Base-by-base conservation (phyloP, 352 stramenopile species). In the Blastocystis sp. region DNA sequence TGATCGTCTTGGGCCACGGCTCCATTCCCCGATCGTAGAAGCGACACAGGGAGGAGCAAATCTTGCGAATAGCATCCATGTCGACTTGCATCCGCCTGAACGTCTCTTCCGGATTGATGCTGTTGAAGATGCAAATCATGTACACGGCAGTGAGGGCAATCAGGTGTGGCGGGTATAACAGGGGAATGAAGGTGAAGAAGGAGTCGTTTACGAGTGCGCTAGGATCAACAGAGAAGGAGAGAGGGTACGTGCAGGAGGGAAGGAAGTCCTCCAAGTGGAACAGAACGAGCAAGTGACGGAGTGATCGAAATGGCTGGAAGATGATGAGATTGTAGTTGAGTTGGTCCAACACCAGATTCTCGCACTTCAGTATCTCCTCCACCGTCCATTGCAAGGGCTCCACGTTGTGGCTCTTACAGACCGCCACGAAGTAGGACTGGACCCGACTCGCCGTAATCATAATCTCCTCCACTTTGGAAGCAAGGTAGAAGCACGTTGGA, bases 111-210 rank as follows among this genome's bases (percentile, higher is more conserved):
- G 74, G 74, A 68, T 84, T 43, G 7, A 84, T 52, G 34, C 57
- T 84, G 61, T 84, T 84, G 45, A 68, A 68, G 6, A 45, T 84
- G 61, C 74, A 84, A 24, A 84, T 69, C 74, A 84, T 84, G 52
- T 84, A 84, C 24, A 84, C 43, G 11, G 74, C 42, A 52, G 74
- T 84, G 3, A 45, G 14, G 17, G 74, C 74, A 6, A 84, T 45
- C 19, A 84, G 4, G 66, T 84, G 54, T 19, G 74, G 74, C 40
- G 74, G 45, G n/a, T 84, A 64, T 4, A 64, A n/a, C 2, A 84
- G 24, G 14, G 74, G 74, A 84, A 84, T 84, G 17, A 43, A 43
- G 43, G 74, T 84, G 40, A 52, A 84, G 34, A 68, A 84, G 2
- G 45, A 84, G 57, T 84, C 74, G 57, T 84, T 84, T 38, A 84